Evolutionary conservation across 1,284 basidiomycete genomes (phyloP).

Genomic region (Sporisorium scitamineum): DNA sequence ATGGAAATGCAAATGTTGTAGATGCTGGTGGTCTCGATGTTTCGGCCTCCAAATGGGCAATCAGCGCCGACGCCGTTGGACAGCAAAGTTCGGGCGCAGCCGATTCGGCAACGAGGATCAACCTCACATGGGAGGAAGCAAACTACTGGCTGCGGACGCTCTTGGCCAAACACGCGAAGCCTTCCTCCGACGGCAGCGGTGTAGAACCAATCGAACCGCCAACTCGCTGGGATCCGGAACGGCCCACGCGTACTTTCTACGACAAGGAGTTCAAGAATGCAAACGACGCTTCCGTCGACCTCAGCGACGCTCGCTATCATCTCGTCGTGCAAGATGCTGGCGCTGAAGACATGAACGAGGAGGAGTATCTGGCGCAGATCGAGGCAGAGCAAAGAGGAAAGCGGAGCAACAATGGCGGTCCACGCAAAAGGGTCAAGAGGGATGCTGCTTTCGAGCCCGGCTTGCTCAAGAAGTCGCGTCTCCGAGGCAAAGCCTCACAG

Average conservation of each 20-base stretch:
- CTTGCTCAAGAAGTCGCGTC: constrained; percentile 48
- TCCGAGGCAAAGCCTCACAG: constrained; percentile 46
- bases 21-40: background rate
- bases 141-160: constrained; percentile 39
- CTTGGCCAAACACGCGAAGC: constrained; percentile 22
- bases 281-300: constrained; percentile 36
- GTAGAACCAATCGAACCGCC: constrained; percentile 13
- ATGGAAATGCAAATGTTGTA: background rate
- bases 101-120: constrained; percentile 16
- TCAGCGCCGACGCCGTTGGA: background rate
- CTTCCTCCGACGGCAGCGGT: background rate
- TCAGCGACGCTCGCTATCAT: constrained; percentile 45
- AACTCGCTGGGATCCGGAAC: constrained; percentile 42
- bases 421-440: constrained; percentile 18
- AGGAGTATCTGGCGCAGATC: constrained; percentile 32
- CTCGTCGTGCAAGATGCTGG: constrained; percentile 47
- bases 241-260: constrained; percentile 43
- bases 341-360: constrained; percentile 38
- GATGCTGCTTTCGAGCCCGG: constrained; percentile 25
- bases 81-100: constrained; percentile 10
- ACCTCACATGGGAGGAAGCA: constrained; percentile 48
- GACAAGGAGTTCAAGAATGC: constrained; percentile 52
- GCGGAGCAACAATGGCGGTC: background rate
- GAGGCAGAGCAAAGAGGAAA: constrained; percentile 16
- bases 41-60: background rate